A percentile compares a stretch with the other conserved stretches of the same genome.
Evolutionary conservation across 306 rosid species (phyloP).

Genomic region (Sphenostylis stenocarpa): DNA sequence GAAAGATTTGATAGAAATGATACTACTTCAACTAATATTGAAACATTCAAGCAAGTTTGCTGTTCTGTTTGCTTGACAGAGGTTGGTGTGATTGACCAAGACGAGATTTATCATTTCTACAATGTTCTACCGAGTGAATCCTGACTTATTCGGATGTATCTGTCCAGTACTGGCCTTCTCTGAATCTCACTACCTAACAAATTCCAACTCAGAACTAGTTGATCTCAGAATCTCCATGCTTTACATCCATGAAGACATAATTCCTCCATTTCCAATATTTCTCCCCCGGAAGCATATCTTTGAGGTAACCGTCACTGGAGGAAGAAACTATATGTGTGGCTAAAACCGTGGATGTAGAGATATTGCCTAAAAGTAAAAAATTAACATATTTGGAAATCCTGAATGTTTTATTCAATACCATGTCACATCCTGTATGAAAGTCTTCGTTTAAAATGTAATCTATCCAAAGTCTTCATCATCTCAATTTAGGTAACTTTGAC

Average conservation of each 20-base stretch:
- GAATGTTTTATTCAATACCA: neutral
- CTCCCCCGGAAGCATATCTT: neutral
- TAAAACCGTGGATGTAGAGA: neutral
- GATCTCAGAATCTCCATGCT: neutral
- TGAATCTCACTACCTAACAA: constrained; percentile 18
- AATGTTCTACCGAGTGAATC: constrained; percentile 64
- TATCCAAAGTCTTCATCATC: neutral
- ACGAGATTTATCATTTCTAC: constrained; percentile 67
- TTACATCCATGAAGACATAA: neutral
- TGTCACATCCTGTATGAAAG: neutral
- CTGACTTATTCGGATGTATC: constrained; percentile 23
- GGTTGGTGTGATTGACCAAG: constrained; percentile 69
- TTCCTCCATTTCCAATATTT: neutral
- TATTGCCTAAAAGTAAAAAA: neutral
- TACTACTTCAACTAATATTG: constrained; percentile 35
- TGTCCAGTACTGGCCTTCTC: constrained; percentile 5
- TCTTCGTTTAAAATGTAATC: neutral
- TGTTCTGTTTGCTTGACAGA: constrained; percentile 71
- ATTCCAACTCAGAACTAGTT: constrained; percentile 7
- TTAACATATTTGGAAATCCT: neutral
- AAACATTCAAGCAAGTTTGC: constrained; percentile 60
- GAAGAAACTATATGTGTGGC: neutral
- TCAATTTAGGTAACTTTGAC: neutral
- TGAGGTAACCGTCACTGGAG: neutral
- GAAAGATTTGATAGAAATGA: constrained; percentile 34